These are phyloP conservation scores for Penicillium sclerotiorum DNA, from an alignment of 2,329 filamentous ascomycete genomes.

Conservation along the genomic window DNA sequence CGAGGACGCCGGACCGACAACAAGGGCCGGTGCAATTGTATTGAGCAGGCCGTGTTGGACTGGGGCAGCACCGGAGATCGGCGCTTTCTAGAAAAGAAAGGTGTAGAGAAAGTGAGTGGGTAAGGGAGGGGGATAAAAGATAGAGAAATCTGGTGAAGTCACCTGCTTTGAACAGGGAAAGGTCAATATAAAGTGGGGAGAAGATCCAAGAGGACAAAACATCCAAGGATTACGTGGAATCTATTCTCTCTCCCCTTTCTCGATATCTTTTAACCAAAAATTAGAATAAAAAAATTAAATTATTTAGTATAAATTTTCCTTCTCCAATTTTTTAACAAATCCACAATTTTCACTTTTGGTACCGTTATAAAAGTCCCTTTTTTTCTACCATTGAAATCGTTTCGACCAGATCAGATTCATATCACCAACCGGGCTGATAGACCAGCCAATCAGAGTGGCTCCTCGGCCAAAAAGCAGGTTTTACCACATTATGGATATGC, in stretches of 20 bases:
- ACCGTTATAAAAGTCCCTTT: no score
- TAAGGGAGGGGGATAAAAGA: neutral
- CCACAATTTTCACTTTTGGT: neutral
- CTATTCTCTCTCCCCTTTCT: neutral
- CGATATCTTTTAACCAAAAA: neutral
- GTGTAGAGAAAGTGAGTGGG: neutral
- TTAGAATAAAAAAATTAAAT: neutral
- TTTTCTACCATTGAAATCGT: neutral
- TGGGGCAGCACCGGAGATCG: constrained; percentile 13
- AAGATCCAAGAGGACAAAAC: neutral
- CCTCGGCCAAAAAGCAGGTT: constrained; percentile 24
- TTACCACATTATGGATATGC: constrained; percentile 10
- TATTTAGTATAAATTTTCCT: neutral
- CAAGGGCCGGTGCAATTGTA: constrained; percentile 24
- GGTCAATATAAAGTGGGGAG: constrained; percentile 4
- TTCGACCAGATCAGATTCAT: constrained; percentile 3
- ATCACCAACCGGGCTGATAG: constrained; percentile 18
- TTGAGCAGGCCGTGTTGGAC: constrained; percentile 19
- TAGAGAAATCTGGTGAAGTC: constrained; percentile 2
- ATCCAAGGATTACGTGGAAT: neutral
- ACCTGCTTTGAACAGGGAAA: constrained; percentile 2
- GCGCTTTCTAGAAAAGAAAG: constrained; percentile 8
- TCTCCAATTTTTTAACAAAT: neutral
- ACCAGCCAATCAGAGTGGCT: constrained; percentile 24
- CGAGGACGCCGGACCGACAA: constrained; percentile 20